Evolutionary conservation across 495 filamentous ascomycete species (phyloP).

Genomic region (Aspergillus affinis): DNA sequence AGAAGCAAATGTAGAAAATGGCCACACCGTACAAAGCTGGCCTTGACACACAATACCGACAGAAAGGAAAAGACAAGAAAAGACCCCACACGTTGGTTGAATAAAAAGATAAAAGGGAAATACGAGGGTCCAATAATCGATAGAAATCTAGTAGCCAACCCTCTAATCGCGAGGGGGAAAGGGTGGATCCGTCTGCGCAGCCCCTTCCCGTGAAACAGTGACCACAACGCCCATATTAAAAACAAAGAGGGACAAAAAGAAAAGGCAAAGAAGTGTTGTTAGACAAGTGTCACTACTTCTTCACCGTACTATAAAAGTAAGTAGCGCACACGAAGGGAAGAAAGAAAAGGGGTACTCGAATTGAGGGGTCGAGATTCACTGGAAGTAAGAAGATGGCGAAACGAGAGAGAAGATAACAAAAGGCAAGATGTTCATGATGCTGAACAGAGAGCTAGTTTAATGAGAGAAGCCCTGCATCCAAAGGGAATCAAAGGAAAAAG

Average conservation of each 20-base stretch:
- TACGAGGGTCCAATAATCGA: background rate
- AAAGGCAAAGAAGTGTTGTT: background rate
- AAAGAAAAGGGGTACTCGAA: background rate
- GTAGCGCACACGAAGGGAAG: background rate
- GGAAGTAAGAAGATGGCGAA: background rate
- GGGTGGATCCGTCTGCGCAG: constrained; percentile 11
- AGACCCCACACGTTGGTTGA: background rate
- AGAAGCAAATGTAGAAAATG: constrained; percentile 11
- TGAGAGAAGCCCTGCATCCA: background rate
- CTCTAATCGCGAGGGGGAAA: constrained; percentile 5
- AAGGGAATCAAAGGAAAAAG: background rate
- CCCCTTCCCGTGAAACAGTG: constrained; percentile 12
- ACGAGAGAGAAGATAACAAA: background rate
- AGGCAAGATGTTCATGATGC: background rate
- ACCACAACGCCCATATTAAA: constrained; percentile 25
- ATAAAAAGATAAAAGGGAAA: background rate
- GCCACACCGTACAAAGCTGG: constrained; percentile 11
- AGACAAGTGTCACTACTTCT: constrained; percentile 1
- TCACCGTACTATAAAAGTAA: background rate
- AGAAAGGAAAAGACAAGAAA: constrained; percentile 4
- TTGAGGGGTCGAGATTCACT: background rate
- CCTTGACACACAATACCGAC: constrained; percentile 6
- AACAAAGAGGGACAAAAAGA: constrained; percentile 1
- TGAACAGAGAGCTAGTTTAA: background rate
- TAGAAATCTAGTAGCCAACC: constrained; percentile 20